Evolutionary conservation across 1,284 basidiomycete genomes (phyloP).

Genomic region (Irpex sp.): DNA sequence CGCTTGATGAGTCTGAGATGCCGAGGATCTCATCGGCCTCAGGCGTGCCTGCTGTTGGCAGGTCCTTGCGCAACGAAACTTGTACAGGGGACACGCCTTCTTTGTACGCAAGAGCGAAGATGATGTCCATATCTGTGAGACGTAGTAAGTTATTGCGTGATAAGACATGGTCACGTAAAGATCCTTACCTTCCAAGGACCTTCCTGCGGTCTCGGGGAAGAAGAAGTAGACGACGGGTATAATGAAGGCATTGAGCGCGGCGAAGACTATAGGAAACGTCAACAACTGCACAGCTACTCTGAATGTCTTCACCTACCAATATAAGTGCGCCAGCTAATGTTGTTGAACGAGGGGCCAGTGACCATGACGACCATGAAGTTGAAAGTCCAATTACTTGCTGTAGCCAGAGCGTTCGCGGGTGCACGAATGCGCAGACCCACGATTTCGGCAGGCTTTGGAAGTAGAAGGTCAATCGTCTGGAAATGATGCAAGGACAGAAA

Average conservation of each 20-base stretch:
- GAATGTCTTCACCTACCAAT: slow-evolving; percentile 36
- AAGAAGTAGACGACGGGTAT: slow-evolving; percentile 60
- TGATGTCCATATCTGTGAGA: slow-evolving; percentile 54
- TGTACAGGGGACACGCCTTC: slow-evolving; percentile 54
- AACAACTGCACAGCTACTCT: neutral
- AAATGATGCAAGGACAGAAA: neutral
- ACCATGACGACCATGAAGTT: slow-evolving; percentile 69
- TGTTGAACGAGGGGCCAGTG: slow-evolving; percentile 61
- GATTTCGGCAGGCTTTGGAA: slow-evolving; percentile 71
- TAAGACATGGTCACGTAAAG: neutral
- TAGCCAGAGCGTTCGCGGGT: slow-evolving; percentile 65
- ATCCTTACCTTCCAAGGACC: slow-evolving; percentile 53
- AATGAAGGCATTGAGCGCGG: slow-evolving; percentile 56
- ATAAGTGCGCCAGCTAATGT: slow-evolving; percentile 62
- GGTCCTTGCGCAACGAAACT: slow-evolving; percentile 53
- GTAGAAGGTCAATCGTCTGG: no score
- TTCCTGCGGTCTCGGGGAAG: slow-evolving; percentile 68
- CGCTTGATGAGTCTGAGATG: slow-evolving; percentile 14
- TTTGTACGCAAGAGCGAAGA: slow-evolving; percentile 57
- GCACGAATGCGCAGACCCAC: slow-evolving; percentile 59
- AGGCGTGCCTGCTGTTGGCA: slow-evolving; percentile 49
- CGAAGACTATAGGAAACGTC: slow-evolving; percentile 45
- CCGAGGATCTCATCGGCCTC: slow-evolving; percentile 53
- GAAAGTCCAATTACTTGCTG: slow-evolving; percentile 69
- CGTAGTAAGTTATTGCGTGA: neutral